Evolutionary conservation across 2,329 filamentous ascomycete genomes (phyloP), one percentile per base, ranked within the genome.

Genomic region (Ceratocystis diversiconidia): DNA sequence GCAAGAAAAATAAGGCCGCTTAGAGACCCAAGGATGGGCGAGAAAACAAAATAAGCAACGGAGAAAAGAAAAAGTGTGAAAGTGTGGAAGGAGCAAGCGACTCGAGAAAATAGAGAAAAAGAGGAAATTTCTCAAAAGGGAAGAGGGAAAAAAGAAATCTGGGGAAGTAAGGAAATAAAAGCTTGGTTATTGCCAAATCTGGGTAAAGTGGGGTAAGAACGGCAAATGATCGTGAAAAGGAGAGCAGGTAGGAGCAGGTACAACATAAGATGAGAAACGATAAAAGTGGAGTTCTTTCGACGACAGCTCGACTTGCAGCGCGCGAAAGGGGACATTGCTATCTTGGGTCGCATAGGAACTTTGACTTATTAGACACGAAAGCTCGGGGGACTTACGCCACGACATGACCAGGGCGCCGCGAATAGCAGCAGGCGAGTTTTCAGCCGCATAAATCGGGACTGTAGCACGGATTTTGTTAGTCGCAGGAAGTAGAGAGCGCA

Each of bases 321-420:
- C 22, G 48, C 48, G 5, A 52, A 41, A 41, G 36, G 36, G 36
- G 36, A 15, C 4, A 41, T 15, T 41, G 36, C 3, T 15, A 12
- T 41, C 4, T 15, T 41, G 36, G 3, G 12, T 41, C 1, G 12
- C 36, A 41, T 15, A 12, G 36, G 10, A 15, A 41, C 36, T 41
- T 41, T 3, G 48, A 8, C 48, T 52, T 12, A 6, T 10, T 22
- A 19, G n/a, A 12, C n/a, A 52, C n/a, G 10, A 44, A 12, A 43
- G 19, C 30, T 25, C 1, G 30, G 60, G n/a, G 25, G 71, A 75
- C 7, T 75, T 70, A 68, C 75, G 80, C 79, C 79, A 83, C 0
- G 75, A 78, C 78, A 81, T 82, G 48, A 81, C 79, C 3, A 83
- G 71, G 5, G 77, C 79, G 8, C 80, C 80, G 3, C 80, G 78